Evolutionary conservation across 2,329 filamentous ascomycete species (phyloP).

Genomic region (Lasiodiplodia citricola): DNA sequence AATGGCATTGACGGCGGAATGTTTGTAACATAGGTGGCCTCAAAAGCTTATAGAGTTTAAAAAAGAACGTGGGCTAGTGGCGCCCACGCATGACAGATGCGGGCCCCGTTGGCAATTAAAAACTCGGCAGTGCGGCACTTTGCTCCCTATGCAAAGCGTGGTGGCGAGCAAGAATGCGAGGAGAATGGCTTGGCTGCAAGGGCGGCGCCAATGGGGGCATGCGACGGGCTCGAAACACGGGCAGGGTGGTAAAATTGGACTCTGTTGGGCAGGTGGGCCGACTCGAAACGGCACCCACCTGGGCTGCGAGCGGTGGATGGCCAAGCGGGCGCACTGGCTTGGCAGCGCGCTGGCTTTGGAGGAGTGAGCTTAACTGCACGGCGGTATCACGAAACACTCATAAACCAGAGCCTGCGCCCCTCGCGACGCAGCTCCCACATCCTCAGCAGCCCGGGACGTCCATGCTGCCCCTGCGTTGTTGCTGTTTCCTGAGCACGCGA

Average conservation of each 20-base stretch:
- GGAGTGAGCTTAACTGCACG: constrained; percentile 15
- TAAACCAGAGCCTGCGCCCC: constrained; percentile 12
- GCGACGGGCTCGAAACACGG: constrained; percentile 2
- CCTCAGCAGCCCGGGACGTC: background rate
- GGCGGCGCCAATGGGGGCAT: constrained; percentile 6
- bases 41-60: constrained; percentile 22
- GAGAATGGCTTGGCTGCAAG: constrained; percentile 12
- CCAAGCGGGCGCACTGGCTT: constrained; percentile 1
- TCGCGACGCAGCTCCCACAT: background rate
- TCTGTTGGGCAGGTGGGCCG: constrained; percentile 2
- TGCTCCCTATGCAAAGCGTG: background rate
- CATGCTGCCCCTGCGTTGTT: constrained; percentile 21
- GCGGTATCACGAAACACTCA: background rate
- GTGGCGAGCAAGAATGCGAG: constrained; percentile 4
- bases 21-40: constrained; percentile 24
- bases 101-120: constrained; percentile 14
- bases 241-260: background rate
- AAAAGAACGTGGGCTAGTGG: background rate
- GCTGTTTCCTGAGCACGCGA: constrained; percentile 12
- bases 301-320: background rate
- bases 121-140: constrained; percentile 10
- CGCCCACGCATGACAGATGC: constrained; percentile 15
- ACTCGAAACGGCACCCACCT: constrained; percentile 19
- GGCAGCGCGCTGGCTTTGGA: constrained; percentile 9
- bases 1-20: constrained; percentile 9